These are phyloP conservation scores for Elsinoe arachidis DNA, from an alignment of 2,329 filamentous ascomycete genomes.

Conservation along the genomic window DNA sequence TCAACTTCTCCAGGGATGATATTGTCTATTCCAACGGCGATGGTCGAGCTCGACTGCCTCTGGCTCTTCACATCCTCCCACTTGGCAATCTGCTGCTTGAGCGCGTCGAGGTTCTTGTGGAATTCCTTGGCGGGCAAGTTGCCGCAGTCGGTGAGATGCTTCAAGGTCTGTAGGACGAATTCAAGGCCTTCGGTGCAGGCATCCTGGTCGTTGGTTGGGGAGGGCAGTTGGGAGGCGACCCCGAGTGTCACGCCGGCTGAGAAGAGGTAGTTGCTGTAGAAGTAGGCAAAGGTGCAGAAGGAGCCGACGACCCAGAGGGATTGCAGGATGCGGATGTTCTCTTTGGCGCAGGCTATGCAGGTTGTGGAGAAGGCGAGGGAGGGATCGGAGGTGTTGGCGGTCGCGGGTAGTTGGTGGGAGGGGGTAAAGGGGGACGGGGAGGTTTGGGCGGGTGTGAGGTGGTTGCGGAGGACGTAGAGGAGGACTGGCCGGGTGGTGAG, in stretches of 20 bases:
- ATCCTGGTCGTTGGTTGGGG: constrained; percentile 28
- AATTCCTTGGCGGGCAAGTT: constrained; percentile 38
- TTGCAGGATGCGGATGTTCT: constrained; percentile 36
- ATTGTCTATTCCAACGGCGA: too few relatives aligned
- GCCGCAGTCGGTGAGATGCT: constrained; percentile 32
- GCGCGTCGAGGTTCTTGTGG: constrained; percentile 32
- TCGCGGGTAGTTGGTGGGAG: constrained; percentile 12
- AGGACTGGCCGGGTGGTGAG: constrained; percentile 28
- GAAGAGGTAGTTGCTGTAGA: constrained; percentile 41
- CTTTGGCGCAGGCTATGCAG: constrained; percentile 38
- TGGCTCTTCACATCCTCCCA: neutral
- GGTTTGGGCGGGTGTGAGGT: neutral
- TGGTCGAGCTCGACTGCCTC: neutral
- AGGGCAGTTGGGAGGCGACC: constrained; percentile 33
- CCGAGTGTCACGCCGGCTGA: constrained; percentile 38
- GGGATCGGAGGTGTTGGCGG: constrained; percentile 15
- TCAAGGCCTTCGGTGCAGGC: constrained; percentile 31
- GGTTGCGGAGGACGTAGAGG: constrained; percentile 26
- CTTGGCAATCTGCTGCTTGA: constrained; percentile 15
- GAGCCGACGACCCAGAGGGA: constrained; percentile 41
- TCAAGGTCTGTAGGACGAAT: constrained; percentile 31
- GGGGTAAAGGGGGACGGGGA: neutral
- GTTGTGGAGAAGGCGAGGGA: constrained; percentile 22
- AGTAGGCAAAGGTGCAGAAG: constrained; percentile 41
- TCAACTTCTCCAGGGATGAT: neutral